phyloP scores from a whole-genome alignment of 768 basidiomycete genomes.

The Ramaria sp. region DNA sequence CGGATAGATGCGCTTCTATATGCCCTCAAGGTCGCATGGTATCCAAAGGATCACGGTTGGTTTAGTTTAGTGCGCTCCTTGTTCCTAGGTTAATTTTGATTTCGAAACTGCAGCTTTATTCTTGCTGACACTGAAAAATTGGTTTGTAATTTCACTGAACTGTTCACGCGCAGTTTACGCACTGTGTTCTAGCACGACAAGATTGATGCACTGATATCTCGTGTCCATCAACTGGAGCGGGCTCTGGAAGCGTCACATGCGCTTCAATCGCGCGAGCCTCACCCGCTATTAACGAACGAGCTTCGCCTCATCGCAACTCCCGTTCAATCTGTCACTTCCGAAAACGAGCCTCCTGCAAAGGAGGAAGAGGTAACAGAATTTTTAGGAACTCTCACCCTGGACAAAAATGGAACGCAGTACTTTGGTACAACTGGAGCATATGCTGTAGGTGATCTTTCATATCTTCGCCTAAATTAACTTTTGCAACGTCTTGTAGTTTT shows the following conservation, averaged over 20 bases:
- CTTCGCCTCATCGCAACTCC: constrained; percentile 59
- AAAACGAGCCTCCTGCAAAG: constrained; percentile 22
- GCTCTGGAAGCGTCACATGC: constrained; percentile 45
- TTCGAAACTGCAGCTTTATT: too few species aligned
- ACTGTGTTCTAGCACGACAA: constrained; percentile 43
- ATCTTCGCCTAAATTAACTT: not conserved
- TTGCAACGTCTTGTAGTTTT: not conserved
- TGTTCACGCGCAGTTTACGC: too few species aligned
- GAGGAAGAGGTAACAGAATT: constrained; percentile 26
- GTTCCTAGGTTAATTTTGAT: too few species aligned
- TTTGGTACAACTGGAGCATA: constrained; percentile 4
- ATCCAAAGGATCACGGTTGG: constrained; percentile 3
- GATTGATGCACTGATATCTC: constrained; percentile 45
- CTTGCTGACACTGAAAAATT: too few species aligned
- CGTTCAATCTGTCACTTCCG: constrained; percentile 24
- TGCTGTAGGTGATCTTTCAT: not conserved
- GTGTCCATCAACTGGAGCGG: constrained; percentile 61
- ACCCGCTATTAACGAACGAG: constrained; percentile 51
- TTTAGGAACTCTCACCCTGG: constrained; percentile 38
- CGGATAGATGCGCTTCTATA: constrained; percentile 3
- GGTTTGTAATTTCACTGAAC: too few species aligned
- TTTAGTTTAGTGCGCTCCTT: too few species aligned
- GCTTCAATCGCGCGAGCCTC: constrained; percentile 33
- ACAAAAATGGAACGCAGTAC: not conserved
- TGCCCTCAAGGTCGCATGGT: constrained; percentile 4